These are phyloP conservation scores for Lantana camara DNA, from an alignment of 257 asterid genomes.

Conservation along the genomic window DNA sequence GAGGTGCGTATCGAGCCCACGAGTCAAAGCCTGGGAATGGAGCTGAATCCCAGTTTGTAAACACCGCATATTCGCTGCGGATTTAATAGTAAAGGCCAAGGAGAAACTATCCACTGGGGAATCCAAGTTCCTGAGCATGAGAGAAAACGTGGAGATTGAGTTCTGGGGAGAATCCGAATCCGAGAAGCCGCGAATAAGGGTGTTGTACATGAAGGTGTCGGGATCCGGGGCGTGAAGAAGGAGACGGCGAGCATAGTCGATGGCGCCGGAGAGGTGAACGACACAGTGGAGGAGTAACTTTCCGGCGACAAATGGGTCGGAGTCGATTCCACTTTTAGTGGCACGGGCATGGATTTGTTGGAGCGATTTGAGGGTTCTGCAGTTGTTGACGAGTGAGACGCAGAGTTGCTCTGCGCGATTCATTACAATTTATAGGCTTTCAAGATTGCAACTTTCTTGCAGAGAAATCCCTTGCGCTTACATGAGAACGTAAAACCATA, in stretches of 20 bases:
- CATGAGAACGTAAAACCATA: too few relatives aligned
- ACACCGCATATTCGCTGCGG: conserved; percentile 65
- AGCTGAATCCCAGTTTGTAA: conserved; percentile 65
- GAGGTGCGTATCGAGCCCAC: conserved; percentile 62
- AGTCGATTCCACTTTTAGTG: conserved; percentile 52
- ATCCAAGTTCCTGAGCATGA: conserved; percentile 46
- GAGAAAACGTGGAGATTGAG: conserved; percentile 49
- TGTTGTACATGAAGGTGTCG: conserved; percentile 84
- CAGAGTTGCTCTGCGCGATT: conserved; percentile 40
- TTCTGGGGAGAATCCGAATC: conserved; percentile 57
- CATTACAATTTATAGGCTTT: conserved; percentile 35
- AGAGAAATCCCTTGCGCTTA: background rate
- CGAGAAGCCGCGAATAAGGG: conserved; percentile 79
- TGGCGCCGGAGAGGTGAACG: conserved; percentile 52
- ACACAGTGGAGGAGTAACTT: conserved; percentile 71
- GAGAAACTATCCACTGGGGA: conserved; percentile 69
- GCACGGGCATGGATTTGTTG: conserved; percentile 69
- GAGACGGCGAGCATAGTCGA: conserved; percentile 59
- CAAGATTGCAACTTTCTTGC: background rate
- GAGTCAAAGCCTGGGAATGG: conserved; percentile 66
- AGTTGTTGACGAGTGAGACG: conserved; percentile 47
- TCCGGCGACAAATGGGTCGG: conserved; percentile 67
- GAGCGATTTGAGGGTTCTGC: conserved; percentile 58
- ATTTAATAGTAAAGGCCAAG: conserved; percentile 68
- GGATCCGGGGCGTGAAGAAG: conserved; percentile 50